Conservation (phyloP, 2,329 filamentous ascomycete genomes). For the Aspergillus sp. region DNA sequence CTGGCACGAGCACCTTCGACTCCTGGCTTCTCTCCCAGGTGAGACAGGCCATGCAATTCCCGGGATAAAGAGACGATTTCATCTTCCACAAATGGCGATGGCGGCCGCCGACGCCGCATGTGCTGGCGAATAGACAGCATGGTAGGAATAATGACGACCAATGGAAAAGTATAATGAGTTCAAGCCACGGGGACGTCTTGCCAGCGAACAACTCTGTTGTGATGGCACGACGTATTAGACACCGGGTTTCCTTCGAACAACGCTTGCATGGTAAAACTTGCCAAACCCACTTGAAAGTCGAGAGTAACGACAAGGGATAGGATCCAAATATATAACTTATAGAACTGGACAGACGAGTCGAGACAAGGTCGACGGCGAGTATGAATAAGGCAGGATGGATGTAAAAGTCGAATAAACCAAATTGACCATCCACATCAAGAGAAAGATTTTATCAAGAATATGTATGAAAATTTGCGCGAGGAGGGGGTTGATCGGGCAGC, state of each 20-base stretch:
- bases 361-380: too few species aligned
- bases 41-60: slow-evolving; percentile 29
- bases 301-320: too few species aligned
- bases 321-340: too few species aligned
- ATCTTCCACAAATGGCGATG: slow-evolving; percentile 39
- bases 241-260: slow-evolving; percentile 8
- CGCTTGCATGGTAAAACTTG: slow-evolving; percentile 16
- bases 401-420: too few species aligned
- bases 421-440: too few species aligned
- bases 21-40: slow-evolving; percentile 23
- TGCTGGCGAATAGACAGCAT: slow-evolving; percentile 18
- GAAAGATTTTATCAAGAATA: neutral
- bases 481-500: slow-evolving; percentile 15
- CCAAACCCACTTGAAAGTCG: slow-evolving; percentile 11
- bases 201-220: slow-evolving; percentile 11
- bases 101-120: slow-evolving; percentile 31
- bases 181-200: neutral
- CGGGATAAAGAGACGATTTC: slow-evolving; percentile 35
- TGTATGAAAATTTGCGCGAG: slow-evolving; percentile 8
- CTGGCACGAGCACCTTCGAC: slow-evolving; percentile 25
- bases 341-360: too few species aligned
- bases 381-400: too few species aligned
- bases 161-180: too few species aligned
- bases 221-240: slow-evolving; percentile 13
- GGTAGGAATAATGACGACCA: neutral